Percentiles rank a stretch among this genome's conserved stretches.
Evolutionary conservation across 805 yeast species (phyloP).

Genomic region (Kazachstania africana): DNA sequence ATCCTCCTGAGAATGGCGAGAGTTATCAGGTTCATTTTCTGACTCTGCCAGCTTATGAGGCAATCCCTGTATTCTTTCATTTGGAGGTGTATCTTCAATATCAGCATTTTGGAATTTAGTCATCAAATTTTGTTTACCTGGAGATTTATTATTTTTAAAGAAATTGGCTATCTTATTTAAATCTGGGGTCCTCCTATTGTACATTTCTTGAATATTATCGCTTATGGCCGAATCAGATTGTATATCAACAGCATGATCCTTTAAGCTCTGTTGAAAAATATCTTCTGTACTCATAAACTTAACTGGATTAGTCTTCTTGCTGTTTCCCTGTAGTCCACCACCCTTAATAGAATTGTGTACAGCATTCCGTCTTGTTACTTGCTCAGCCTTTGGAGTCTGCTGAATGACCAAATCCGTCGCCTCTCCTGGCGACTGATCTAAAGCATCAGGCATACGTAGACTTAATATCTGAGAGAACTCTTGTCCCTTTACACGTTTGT

Average conservation of each 20-base stretch:
- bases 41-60: too few species aligned
- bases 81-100: background rate
- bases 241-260: background rate
- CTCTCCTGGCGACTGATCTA: too few species aligned
- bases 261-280: background rate
- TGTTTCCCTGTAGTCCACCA: background rate
- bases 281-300: constrained; percentile 3
- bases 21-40: too few species aligned
- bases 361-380: background rate
- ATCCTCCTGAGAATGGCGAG: too few species aligned
- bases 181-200: constrained; percentile 19
- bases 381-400: constrained; percentile 1
- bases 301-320: too few species aligned
- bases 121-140: constrained; percentile 7
- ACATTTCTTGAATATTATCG: background rate
- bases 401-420: too few species aligned
- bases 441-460: too few species aligned
- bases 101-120: constrained; percentile 6
- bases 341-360: too few species aligned
- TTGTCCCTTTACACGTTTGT: too few species aligned
- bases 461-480: too few species aligned
- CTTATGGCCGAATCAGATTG: background rate
- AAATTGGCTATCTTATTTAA: constrained; percentile 16
- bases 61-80: too few species aligned
- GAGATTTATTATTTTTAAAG: constrained; percentile 11